Evolutionary conservation across 1,284 basidiomycete genomes (phyloP).

Genomic region (Ustilago vetiveriae): DNA sequence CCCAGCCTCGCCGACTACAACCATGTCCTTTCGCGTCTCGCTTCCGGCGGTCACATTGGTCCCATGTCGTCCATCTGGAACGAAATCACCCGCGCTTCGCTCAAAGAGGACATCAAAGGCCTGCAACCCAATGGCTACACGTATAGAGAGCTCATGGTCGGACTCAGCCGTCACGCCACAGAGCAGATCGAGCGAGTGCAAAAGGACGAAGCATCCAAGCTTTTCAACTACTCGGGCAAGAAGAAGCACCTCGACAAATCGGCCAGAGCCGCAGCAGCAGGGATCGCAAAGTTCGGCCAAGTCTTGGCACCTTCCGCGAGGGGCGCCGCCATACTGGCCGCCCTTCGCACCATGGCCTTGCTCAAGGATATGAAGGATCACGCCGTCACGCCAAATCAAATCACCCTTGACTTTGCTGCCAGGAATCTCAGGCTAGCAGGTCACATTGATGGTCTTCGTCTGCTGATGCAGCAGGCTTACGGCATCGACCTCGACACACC

Average conservation of each 20-base stretch:
- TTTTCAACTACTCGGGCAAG: conserved; percentile 32
- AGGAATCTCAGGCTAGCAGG: conserved; percentile 58
- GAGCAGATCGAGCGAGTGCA: conserved; percentile 51
- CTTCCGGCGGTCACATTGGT: conserved; percentile 48
- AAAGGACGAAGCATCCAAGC: conserved; percentile 33
- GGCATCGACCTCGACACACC: conserved; percentile 57
- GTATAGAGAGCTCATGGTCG: conserved; percentile 56
- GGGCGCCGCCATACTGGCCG: conserved; percentile 45
- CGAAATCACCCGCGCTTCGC: conserved; percentile 32
- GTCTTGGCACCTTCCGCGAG: conserved; percentile 39
- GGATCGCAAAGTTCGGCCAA: conserved; percentile 33
- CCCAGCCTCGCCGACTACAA: conserved; percentile 54
- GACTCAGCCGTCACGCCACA: conserved; percentile 50
- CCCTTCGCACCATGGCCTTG: conserved; percentile 45
- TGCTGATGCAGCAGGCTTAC: conserved; percentile 55
- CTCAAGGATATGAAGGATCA: conserved; percentile 55
- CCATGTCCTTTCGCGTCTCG: conserved; percentile 48
- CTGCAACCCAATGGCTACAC: conserved; percentile 45
- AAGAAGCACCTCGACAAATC: conserved; percentile 32
- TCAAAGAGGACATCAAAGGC: conserved; percentile 3
- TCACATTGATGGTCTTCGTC: conserved; percentile 52
- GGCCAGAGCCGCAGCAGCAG: conserved; percentile 27
- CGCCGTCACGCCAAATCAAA: conserved; percentile 33
- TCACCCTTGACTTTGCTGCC: conserved; percentile 58
- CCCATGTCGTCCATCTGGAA: conserved; percentile 57